A percentile compares a stretch with the other conserved stretches of the same genome.
phyloP scores from a whole-genome alignment of 129 eudicot species.

The Flaveria robusta region DNA sequence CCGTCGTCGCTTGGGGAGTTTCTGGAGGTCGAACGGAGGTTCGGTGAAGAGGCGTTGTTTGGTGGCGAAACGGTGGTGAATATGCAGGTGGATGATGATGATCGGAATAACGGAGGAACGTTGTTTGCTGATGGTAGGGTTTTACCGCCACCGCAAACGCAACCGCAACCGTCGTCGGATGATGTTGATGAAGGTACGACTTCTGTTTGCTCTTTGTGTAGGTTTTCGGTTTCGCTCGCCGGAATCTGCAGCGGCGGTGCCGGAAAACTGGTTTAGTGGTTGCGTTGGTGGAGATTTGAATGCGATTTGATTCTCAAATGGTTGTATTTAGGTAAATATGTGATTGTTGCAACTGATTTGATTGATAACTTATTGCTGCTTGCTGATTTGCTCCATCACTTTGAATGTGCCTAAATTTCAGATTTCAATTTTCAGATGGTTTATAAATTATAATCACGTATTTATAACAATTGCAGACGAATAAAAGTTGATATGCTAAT shows the following conservation, averaged over 20 bases:
- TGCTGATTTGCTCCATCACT: background rate
- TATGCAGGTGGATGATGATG: conserved; percentile 11
- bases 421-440: background rate
- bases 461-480: background rate
- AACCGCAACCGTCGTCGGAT: no score
- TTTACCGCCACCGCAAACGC: conserved; percentile 43
- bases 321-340: conserved; percentile 24
- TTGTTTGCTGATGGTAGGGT: conserved; percentile 88
- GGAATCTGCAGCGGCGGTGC: conserved; percentile 52
- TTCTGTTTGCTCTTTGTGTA: conserved; percentile 46
- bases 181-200: conserved; percentile 44
- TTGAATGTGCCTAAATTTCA: background rate
- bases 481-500: background rate
- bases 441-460: background rate
- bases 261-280: conserved; percentile 5
- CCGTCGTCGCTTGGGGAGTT: conserved; percentile 75
- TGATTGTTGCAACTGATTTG: conserved; percentile 20
- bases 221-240: conserved; percentile 57
- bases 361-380: conserved; percentile 18
- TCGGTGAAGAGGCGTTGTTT: conserved; percentile 55
- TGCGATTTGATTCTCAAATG: background rate
- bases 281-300: no score
- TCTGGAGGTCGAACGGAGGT: conserved; percentile 78
- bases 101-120: conserved; percentile 35
- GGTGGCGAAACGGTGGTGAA: conserved; percentile 43